These are phyloP conservation scores for Rubia balearica DNA, from an alignment of 305 asterid species.

Conservation along the genomic window DNA sequence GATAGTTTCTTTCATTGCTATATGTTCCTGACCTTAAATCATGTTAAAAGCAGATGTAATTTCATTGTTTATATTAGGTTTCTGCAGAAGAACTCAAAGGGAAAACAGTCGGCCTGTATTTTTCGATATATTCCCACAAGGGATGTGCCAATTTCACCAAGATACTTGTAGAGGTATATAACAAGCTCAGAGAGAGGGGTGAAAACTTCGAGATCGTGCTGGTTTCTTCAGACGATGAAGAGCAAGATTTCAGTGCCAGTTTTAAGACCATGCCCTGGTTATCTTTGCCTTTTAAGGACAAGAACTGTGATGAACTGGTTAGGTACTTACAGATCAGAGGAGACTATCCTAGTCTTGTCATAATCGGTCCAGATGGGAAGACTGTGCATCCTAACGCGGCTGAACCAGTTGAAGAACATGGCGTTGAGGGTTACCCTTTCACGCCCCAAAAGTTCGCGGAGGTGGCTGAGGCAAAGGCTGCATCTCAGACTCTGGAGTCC, in stretches of 20 bases:
- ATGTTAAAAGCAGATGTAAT: background rate
- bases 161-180: conserved; percentile 20
- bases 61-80: conserved; percentile 16
- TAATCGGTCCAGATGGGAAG: conserved; percentile 29
- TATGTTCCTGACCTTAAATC: background rate
- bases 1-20: background rate
- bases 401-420: conserved; percentile 30
- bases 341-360: conserved; percentile 21
- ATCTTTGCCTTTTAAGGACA: conserved; percentile 29
- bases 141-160: conserved; percentile 19
- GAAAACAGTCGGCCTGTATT: conserved; percentile 27
- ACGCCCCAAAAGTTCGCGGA: conserved; percentile 19
- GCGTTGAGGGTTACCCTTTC: conserved; percentile 28
- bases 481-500: conserved; percentile 70
- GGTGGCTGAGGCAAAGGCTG: conserved; percentile 20
- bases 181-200: conserved; percentile 16
- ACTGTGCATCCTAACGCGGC: conserved; percentile 22
- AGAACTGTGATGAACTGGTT: conserved; percentile 19
- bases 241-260: conserved; percentile 15
- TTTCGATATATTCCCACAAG: conserved; percentile 10
- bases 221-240: conserved; percentile 22
- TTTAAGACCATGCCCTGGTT: conserved; percentile 28
- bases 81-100: conserved; percentile 28
- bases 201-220: conserved; percentile 26
- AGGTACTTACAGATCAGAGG: conserved; percentile 22